Evolutionary conservation across 2,329 filamentous ascomycete species (phyloP), one percentile per base, ranked within the genome.

Genomic region (Phyllosticta capitalensis): DNA sequence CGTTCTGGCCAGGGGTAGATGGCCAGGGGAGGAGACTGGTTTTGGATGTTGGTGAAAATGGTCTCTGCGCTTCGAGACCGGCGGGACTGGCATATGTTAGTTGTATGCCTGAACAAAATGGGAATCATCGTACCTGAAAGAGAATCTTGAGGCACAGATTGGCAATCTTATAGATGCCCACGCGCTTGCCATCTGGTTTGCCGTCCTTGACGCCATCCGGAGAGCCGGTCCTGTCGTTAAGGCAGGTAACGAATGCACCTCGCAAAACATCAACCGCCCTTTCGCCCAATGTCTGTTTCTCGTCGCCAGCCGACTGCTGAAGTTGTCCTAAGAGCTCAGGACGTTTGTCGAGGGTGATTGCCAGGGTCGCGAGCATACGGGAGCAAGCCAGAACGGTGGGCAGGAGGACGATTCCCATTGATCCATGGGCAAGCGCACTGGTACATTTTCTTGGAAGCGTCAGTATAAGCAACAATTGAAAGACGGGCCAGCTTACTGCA

Each of bases 101-200:
- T 56, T 12, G 38, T 14, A 9, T 64, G 51, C 3, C 9, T n/a
- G 30, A 19, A 33, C 58, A 22, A 24, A 19, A 10, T 5, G 6
- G 14, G 22, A 5, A 17, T 9, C 2, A 3, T 49, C 48, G 5
- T 20, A 57, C 55, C 26, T 90, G 88, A 68, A 95, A 95, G 7
- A 96, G 80, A 2, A 96, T 83, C 72, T 92, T 92, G 54, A 96
- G 76, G 45, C 91, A 94, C 22, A 96, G 81, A 69, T 96, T 96
- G 61, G 91, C 92, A 74, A 95, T 91, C 61, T 89, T 85, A 75
- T 96, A 96, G 63, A 96, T 91, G 51, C 90, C 92, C 10, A 87
- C 76, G 68, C 92, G 90, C 70, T 92, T 95, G 58, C 91, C 90
- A 66, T 92, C 88, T 0, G 90, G 90, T 61, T 79, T 83, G 20